Evolutionary conservation across 2,329 filamentous ascomycete species (phyloP).

Genomic region (Phyllosticta paracitricarpa): DNA sequence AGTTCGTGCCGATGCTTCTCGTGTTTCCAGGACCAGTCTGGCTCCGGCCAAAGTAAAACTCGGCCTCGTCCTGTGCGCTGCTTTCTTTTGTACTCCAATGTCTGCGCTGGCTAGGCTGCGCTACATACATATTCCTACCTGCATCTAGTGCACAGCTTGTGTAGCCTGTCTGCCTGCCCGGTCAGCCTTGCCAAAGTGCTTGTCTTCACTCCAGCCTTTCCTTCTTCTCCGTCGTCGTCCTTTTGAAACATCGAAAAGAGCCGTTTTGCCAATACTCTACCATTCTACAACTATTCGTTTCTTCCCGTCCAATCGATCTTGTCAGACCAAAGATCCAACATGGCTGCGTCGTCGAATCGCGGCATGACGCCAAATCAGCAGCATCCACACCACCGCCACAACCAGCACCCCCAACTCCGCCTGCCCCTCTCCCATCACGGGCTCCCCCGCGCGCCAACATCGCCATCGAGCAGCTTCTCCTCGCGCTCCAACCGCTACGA

Average conservation of each 20-base stretch:
- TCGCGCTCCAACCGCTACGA: conserved; percentile 7
- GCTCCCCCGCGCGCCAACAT: conserved; percentile 6
- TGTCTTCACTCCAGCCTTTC: background rate
- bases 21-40: background rate
- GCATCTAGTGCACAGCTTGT: background rate
- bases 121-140: background rate
- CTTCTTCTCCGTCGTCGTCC: background rate
- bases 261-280: background rate
- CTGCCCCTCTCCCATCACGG: conserved; percentile 9
- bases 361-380: background rate
- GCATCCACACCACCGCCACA: background rate
- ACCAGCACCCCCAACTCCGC: conserved; percentile 4
- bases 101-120: background rate
- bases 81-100: background rate
- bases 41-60: background rate
- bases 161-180: background rate
- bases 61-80: background rate
- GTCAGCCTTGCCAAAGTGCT: background rate
- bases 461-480: conserved; percentile 3
- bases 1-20: background rate
- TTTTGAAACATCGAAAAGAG: background rate
- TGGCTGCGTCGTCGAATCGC: background rate
- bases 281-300: background rate
- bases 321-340: background rate
- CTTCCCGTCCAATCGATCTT: background rate